A percentile compares a stretch with the other conserved stretches of the same genome.
phyloP scores from a whole-genome alignment of 139 green algal species.

The Haematococcus sp. region DNA sequence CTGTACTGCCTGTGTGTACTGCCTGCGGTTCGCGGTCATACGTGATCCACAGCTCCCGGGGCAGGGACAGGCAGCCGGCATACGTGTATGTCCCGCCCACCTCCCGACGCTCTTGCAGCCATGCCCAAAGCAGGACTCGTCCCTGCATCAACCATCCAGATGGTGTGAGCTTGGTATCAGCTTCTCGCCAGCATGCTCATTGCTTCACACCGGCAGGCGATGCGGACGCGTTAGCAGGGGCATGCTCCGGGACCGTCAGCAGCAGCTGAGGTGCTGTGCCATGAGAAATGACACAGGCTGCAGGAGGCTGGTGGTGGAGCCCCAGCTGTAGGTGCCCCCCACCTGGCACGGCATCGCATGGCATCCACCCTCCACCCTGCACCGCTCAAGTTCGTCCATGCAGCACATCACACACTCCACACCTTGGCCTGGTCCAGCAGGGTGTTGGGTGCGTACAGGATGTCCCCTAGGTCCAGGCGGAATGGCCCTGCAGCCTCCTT shows the following conservation, averaged over 20 bases:
- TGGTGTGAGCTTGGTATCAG: too few species aligned
- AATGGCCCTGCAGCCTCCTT: constrained; percentile 32
- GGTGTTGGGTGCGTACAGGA: constrained; percentile 66
- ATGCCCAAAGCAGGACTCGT: constrained; percentile 78
- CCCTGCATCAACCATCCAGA: constrained; percentile 46
- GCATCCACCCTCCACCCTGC: too few species aligned
- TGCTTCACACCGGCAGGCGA: neutral
- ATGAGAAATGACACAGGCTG: too few species aligned
- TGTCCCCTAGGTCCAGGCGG: constrained; percentile 59
- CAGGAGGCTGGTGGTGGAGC: too few species aligned
- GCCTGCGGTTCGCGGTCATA: neutral
- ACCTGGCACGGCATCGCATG: too few species aligned
- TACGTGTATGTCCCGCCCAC: constrained; percentile 72
- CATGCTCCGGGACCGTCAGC: neutral
- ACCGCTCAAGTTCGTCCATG: neutral
- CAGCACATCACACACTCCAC: neutral
- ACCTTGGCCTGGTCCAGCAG: constrained; percentile 28
- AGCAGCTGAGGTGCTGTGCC: neutral
- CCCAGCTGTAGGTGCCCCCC: too few species aligned
- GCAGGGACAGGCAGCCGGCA: constrained; percentile 78
- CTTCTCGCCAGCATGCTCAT: constrained; percentile 1
- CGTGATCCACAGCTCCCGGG: constrained; percentile 61
- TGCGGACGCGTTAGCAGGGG: neutral
- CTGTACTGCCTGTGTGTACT: neutral
- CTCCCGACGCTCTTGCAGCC: constrained; percentile 80